phyloP scores from a whole-genome alignment of 2,329 filamentous ascomycete species.

The Cladophialophora yegresii region DNA sequence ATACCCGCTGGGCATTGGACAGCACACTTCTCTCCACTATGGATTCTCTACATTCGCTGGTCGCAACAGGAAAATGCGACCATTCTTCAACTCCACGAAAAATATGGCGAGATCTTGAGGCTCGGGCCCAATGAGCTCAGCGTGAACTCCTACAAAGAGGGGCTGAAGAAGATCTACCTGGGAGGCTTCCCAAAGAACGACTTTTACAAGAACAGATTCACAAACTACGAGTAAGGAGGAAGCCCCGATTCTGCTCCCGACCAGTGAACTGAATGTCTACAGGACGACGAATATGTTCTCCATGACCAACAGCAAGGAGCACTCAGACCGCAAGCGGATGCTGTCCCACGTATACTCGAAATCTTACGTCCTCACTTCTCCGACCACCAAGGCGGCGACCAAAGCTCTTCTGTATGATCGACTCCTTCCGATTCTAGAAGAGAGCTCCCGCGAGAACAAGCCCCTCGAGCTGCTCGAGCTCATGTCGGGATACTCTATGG shows the following conservation, averaged over 20 bases:
- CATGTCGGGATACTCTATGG: conserved; percentile 70
- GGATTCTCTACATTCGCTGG: conserved; percentile 67
- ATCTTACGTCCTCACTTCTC: background rate
- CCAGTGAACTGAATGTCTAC: background rate
- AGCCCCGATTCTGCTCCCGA: background rate
- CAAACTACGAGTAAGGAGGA: conserved; percentile 62
- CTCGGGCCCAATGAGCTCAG: conserved; percentile 68
- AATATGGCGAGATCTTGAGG: conserved; percentile 63
- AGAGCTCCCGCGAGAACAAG: conserved; percentile 30
- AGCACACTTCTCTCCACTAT: conserved; percentile 53
- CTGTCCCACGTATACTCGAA: background rate
- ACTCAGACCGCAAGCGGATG: background rate
- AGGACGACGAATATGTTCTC: background rate
- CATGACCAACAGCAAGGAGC: background rate
- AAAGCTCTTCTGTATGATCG: conserved; percentile 56
- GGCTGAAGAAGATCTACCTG: conserved; percentile 66
- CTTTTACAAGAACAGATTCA: conserved; percentile 71
- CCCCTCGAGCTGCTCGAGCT: conserved; percentile 61
- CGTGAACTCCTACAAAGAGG: conserved; percentile 65
- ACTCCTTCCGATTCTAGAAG: conserved; percentile 56
- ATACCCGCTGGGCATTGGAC: conserved; percentile 64
- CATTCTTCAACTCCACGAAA: conserved; percentile 60
- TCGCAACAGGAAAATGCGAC: conserved; percentile 62
- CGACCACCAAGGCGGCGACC: conserved; percentile 20
- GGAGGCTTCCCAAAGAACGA: conserved; percentile 71